Conservation (phyloP, 345 rosid species). For the Moricandia moricandioides region DNA sequence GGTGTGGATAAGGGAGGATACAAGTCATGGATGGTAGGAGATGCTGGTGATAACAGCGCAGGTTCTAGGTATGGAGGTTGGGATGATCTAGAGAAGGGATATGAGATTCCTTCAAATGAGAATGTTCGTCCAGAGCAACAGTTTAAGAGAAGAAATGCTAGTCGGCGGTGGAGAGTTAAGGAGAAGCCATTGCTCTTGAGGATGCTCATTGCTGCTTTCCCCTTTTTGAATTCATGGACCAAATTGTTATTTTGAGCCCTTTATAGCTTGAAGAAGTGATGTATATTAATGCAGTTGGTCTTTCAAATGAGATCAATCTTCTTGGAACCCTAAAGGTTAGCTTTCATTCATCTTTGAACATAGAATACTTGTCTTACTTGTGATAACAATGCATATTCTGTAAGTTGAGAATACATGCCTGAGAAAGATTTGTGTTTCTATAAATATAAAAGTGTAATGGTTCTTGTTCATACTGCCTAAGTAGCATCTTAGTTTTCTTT, state of each 20-base stretch:
- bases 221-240: slow-evolving; percentile 75
- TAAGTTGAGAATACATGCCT: slow-evolving; percentile 30
- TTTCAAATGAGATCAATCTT: neutral
- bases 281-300: neutral
- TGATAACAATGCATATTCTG: slow-evolving; percentile 16
- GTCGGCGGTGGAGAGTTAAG: slow-evolving; percentile 54
- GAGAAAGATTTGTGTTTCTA: slow-evolving; percentile 11
- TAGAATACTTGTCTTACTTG: slow-evolving; percentile 12
- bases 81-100: slow-evolving; percentile 66
- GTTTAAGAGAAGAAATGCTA: slow-evolving; percentile 38
- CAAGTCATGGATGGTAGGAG: slow-evolving; percentile 62
- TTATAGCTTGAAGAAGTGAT: slow-evolving; percentile 7
- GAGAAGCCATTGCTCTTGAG: slow-evolving; percentile 66
- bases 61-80: slow-evolving; percentile 63
- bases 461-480: slow-evolving; percentile 13
- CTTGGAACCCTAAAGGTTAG: slow-evolving; percentile 28
- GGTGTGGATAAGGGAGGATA: slow-evolving; percentile 43
- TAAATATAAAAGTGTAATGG: slow-evolving; percentile 7
- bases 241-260: slow-evolving; percentile 42
- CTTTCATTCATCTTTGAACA: slow-evolving; percentile 24
- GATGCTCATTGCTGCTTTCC: slow-evolving; percentile 68
- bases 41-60: slow-evolving; percentile 28
- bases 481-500: neutral
- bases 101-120: slow-evolving; percentile 13
- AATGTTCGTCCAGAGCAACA: slow-evolving; percentile 27